Conservation (phyloP, 257 asterid species). For the Echium plantagineum region DNA sequence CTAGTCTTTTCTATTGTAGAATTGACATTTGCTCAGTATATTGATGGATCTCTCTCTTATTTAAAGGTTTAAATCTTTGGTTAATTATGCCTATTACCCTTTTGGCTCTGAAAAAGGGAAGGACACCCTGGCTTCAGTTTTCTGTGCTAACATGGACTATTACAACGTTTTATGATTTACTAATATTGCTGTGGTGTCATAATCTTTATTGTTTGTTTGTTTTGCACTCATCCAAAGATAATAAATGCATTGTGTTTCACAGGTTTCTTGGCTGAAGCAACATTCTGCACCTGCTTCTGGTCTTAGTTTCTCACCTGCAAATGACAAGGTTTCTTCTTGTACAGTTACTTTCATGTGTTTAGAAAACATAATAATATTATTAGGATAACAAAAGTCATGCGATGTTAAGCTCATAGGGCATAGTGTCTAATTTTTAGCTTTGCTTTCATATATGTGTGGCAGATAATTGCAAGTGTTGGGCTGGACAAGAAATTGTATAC, state of each 20-base stretch:
- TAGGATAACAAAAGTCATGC: no score
- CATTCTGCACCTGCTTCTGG: slow-evolving; percentile 98
- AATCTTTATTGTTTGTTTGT: neutral
- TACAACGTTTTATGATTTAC: no score
- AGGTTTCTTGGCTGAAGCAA: slow-evolving; percentile 96
- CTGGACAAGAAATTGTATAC: slow-evolving; percentile 92
- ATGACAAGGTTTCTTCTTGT: slow-evolving; percentile 68
- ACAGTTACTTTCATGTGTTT: neutral
- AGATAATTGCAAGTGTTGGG: slow-evolving; percentile 95
- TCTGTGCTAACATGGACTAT: neutral
- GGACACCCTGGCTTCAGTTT: neutral
- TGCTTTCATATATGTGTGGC: slow-evolving; percentile 19
- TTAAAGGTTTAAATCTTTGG: neutral
- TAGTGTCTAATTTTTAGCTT: neutral
- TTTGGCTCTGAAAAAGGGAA: neutral
- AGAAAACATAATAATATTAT: no score
- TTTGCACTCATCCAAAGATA: neutral
- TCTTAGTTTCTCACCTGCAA: slow-evolving; percentile 87
- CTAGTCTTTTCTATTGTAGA: neutral
- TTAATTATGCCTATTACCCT: neutral
- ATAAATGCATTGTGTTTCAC: slow-evolving; percentile 15
- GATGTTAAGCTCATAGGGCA: neutral
- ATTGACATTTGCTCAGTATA: neutral
- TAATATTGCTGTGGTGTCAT: neutral
- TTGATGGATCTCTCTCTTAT: neutral